Evolutionary conservation across 202 grass and related monocot genomes (phyloP), one percentile per base, ranked within the genome.

Genomic region (Eragrostis tef): DNA sequence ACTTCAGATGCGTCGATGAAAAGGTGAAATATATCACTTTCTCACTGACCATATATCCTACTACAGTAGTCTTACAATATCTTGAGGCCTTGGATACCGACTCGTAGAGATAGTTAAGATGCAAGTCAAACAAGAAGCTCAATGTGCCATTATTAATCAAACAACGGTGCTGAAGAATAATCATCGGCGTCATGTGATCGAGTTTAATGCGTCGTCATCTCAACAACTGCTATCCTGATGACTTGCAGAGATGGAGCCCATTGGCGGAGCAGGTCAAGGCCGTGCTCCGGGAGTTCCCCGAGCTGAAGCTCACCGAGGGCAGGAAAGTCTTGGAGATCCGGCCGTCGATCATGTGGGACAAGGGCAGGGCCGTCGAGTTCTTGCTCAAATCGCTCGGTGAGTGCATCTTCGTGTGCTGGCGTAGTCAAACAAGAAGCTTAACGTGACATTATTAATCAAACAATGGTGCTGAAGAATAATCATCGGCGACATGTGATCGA

Each of bases 1-100:
- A 94, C 86, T 94, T 94, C 67, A 81, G 91, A 78, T 94, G 91
- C 71, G 91, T 94, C 5, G 88, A 91, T 17, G 91, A 94, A 53
- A 87, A 89, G 88, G 91, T 90, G 75, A 76, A 20, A 56, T 3
- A n/a, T 39, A 80, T 45, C 66, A 60, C 7, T 60, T 54, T 9
- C 6, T 9, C 41, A 36, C 7, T 16, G 25, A 31, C 1, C 47
- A 39, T 14, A 61, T 14, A 61, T 27, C 58, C 22, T 39, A 39
- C 2, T 39, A 34, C 31, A 39, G 34, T 39, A 58, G 34, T 74
- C 68, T 86, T 86, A 26, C 57, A 73, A 79, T 79, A 85, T 65
- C 48, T 26, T 6, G 14, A 12, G 9, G 21, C 78, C 49, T 67
- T 79, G 13, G 83, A 71, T 64, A 9, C 49, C 76, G 12, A 25